Evolutionary conservation across 1,139 yeast species (phyloP), one percentile per base, ranked within the genome.

Genomic region (Suhomyces chickasaworum): DNA sequence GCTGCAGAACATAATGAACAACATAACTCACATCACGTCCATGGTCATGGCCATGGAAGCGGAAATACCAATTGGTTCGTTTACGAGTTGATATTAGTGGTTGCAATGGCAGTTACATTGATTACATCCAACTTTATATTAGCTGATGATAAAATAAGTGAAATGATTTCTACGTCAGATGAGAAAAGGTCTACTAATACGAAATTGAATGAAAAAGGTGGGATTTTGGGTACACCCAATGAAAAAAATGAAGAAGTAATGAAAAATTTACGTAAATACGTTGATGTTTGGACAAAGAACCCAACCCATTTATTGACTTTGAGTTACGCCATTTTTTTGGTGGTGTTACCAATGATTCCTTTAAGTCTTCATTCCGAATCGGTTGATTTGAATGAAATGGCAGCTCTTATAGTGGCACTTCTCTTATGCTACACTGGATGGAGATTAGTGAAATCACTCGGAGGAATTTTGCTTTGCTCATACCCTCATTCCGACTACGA

Each of bases 291-390:
- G 58, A 39, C 77, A 40, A 76, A 74, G 47, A 81, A 79, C 55
- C 89, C 91, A 1, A 81, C 89, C 0, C 84, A 83, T 54, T 59
- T 81, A 32, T 69, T 86, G 44, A 86, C 95, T 0, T 61, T 86
- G 25, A 54, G 77, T 1, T 85, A 84, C 56, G 70, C 89, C 0
- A 25, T 56, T 2, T 74, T 65, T 44, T 58, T 75, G 15, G 56
- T 67, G 42, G 39, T 64, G 0, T 56, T 65, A 7, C 79, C 80
- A 1, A 31, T 68, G 58, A 42, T 73, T 2, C 73, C 77, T 1
- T 58, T 55, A 12, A 50, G 58, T 23, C 47, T 62, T 57, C 63
- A 57, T 54, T 51, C 68, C n/a, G 60, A 58, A 42, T 50, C 67
- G 1, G 58, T 71, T 13, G 78, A 74, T 50, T 53, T 80, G 27